Conservation (phyloP, 2,329 filamentous ascomycete species). For the Neopestalotiopsis clavispora region DNA sequence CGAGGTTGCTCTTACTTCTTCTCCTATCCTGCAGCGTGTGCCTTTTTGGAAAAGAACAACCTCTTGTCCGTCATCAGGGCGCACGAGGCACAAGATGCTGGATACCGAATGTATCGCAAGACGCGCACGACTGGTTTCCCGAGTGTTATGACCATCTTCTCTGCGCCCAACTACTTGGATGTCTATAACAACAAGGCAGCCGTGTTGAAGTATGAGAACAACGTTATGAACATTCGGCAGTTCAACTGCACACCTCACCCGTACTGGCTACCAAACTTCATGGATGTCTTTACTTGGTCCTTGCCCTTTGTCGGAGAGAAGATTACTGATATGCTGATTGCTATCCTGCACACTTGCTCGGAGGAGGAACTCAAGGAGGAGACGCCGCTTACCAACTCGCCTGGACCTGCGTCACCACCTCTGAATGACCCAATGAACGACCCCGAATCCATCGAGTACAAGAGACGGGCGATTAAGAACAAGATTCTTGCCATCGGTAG, state of each 20-base stretch:
- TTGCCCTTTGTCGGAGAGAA: conserved; percentile 98
- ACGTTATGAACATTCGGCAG: conserved; percentile 99
- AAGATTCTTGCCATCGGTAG: conserved; percentile 98
- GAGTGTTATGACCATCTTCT: conserved; percentile 99
- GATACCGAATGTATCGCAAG: conserved; percentile 99
- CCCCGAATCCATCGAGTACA: conserved; percentile 88
- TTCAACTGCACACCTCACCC: conserved; percentile 99
- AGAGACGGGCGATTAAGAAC: conserved; percentile 98
- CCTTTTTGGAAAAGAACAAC: conserved; percentile 99
- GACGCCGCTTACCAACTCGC: conserved; percentile 71
- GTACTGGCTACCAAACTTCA: conserved; percentile 99
- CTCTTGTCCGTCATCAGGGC: conserved; percentile 95
- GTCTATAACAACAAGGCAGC: conserved; percentile 99
- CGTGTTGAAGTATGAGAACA: conserved; percentile 99
- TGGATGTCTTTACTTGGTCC: conserved; percentile 99
- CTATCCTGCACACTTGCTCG: conserved; percentile 97
- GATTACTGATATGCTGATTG: conserved; percentile 99
- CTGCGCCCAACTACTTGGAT: conserved; percentile 96
- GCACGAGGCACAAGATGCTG: conserved; percentile 97
- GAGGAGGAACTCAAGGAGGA: conserved; percentile 97
- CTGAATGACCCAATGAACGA: conserved; percentile 60
- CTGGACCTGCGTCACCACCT: conserved; percentile 77
- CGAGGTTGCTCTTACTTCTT: conserved; percentile 99
- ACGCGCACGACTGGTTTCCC: conserved; percentile 97
- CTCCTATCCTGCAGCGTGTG: conserved; percentile 95